These are phyloP conservation scores for Amylocarpus encephaloides DNA, from an alignment of 2,329 filamentous ascomycete species.

Conservation along the genomic window DNA sequence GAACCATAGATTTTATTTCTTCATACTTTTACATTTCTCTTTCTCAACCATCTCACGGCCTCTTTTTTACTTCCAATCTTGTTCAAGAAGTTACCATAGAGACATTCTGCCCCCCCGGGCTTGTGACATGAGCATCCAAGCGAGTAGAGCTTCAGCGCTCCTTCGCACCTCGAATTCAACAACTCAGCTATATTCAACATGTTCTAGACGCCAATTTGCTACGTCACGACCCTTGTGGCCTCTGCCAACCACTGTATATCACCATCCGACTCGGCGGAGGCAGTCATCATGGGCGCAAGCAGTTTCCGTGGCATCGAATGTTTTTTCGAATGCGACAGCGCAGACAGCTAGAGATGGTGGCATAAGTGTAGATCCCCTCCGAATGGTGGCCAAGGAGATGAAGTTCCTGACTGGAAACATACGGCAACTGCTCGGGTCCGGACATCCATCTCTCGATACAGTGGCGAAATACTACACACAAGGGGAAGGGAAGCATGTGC, in stretches of 20 bases:
- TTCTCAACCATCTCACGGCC: background rate
- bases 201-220: conserved; percentile 35
- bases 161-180: conserved; percentile 32
- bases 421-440: conserved; percentile 83
- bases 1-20: conserved; percentile 2
- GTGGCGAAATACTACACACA: conserved; percentile 98
- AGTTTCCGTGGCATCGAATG: conserved; percentile 62
- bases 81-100: background rate
- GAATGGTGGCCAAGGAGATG: conserved; percentile 92
- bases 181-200: conserved; percentile 34
- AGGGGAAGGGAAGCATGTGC: conserved; percentile 92
- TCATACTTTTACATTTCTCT: background rate
- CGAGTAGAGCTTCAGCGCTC: conserved; percentile 44
- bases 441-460: conserved; percentile 88
- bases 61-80: background rate
- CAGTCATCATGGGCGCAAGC: conserved; percentile 72
- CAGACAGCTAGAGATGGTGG: conserved; percentile 53
- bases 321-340: conserved; percentile 60
- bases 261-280: conserved; percentile 38
- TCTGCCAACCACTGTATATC: conserved; percentile 19
- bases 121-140: conserved; percentile 47
- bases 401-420: conserved; percentile 94
- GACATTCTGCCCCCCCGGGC: background rate
- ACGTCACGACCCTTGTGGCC: conserved; percentile 7
- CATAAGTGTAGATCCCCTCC: conserved; percentile 78